Evolutionary conservation across 2,329 filamentous ascomycete species (phyloP), one percentile per base, ranked within the genome.

Genomic region (Colletotrichum incanum): DNA sequence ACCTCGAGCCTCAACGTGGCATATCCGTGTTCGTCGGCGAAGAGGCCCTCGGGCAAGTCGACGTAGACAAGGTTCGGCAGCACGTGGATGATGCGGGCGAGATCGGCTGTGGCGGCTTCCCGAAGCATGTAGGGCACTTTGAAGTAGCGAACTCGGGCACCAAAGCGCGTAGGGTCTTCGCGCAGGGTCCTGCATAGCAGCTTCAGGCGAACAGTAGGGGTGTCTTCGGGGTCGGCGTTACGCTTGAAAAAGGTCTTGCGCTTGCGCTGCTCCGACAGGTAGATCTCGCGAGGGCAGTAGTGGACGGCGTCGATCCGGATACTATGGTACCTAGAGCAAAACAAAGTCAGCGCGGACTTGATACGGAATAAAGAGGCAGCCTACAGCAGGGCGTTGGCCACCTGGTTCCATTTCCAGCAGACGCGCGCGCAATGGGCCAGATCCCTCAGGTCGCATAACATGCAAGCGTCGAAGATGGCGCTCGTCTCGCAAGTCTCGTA

Each of bases 111-210:
- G 80, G 90, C 93, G 1, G 93, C 93, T 84, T 98, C 94, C 70
- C 96, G 91, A 65, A 96, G 92, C 96, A 98, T 98, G 82, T 98
- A 98, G 8, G 96, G 94, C 71, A 94, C 91, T 85, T 98, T 97
- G 78, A 98, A 86, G 77, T 92, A 95, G 78, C 92, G 85, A 6
- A 98, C 94, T 52, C 90, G 85, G 67, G 88, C 85, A 43, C 92
- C 94, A 56, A 97, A 84, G 34, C 88, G 84, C 11, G 87, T 90
- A 28, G 91, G 89, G 73, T 95, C 92, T 61, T 96, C 93, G 74
- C 95, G 91, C 61, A 98, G 90, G 1, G 95, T 94, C 73, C 94
- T 91, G 79, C 93, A 93, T 58, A 98, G 89, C 67, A 98, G 88
- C 77, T 91, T 89, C 62, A 98, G 87, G 41, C 96, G 92, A 74